These are phyloP conservation scores for Rubroboletus satanas DNA, from an alignment of 768 basidiomycete genomes.

Conservation along the genomic window DNA sequence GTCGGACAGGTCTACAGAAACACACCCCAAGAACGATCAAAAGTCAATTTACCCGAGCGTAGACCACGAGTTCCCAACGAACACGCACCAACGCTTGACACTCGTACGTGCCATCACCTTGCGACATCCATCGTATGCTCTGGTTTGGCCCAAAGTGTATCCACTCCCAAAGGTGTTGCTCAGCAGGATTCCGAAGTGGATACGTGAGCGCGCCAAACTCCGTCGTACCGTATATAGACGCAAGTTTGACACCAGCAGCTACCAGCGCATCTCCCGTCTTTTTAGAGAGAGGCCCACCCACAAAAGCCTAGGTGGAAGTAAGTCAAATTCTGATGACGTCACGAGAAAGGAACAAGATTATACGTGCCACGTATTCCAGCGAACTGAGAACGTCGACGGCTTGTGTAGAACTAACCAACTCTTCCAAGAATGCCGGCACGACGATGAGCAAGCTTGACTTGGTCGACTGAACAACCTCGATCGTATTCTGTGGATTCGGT, in stretches of 20 bases:
- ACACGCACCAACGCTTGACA: conserved; percentile 34
- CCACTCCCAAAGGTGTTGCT: conserved; percentile 37
- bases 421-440: conserved; percentile 25
- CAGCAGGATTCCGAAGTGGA: conserved; percentile 9
- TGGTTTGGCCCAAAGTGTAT: conserved; percentile 22
- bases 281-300: conserved; percentile 36
- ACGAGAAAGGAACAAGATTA: neutral
- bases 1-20: conserved; percentile 24
- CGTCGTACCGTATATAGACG: conserved; percentile 36
- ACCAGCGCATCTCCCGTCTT: conserved; percentile 34
- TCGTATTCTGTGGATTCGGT: conserved; percentile 19
- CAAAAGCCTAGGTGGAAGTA: conserved; percentile 25
- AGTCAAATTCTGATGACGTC: neutral
- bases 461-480: conserved; percentile 17
- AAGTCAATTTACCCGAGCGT: neutral
- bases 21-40: neutral
- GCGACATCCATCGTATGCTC: conserved; percentile 32
- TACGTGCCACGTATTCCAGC: conserved; percentile 20
- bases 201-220: conserved; percentile 32
- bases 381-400: conserved; percentile 18
- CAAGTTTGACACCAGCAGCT: conserved; percentile 32
- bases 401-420: conserved; percentile 17
- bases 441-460: conserved; percentile 11
- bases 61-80: neutral
- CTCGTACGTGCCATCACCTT: conserved; percentile 37